These are phyloP conservation scores for Teunomyces aglyptinius DNA, from an alignment of 805 yeast genomes.

Conservation along the genomic window DNA sequence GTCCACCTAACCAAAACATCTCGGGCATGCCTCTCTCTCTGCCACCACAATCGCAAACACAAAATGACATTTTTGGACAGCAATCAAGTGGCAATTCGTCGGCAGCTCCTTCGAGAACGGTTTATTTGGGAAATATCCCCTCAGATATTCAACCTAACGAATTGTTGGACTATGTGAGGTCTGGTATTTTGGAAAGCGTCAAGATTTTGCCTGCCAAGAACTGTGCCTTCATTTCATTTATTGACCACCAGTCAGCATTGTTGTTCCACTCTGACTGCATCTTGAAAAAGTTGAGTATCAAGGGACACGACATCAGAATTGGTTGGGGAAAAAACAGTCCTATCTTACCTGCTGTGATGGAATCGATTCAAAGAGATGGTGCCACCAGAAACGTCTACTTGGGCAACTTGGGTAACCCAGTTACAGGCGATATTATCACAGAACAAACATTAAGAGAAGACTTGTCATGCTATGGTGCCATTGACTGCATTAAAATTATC, in stretches of 20 bases:
- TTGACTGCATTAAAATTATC: conserved; percentile 80
- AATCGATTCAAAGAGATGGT: conserved; percentile 76
- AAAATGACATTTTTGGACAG: conserved; percentile 7
- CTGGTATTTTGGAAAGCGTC: conserved; percentile 83
- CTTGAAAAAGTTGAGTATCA: conserved; percentile 74
- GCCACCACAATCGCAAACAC: conserved; percentile 8
- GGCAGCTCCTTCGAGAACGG: conserved; percentile 75
- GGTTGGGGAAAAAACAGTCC: conserved; percentile 92
- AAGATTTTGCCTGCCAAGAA: conserved; percentile 76
- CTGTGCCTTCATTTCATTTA: conserved; percentile 88
- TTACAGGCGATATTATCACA: conserved; percentile 44
- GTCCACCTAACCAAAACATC: neutral
- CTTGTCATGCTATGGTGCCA: conserved; percentile 70
- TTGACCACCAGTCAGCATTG: conserved; percentile 84
- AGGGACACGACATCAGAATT: conserved; percentile 76
- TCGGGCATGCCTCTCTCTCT: conserved; percentile 5
- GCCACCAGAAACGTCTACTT: conserved; percentile 94
- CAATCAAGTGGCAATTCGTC: conserved; percentile 9
- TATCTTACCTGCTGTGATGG: conserved; percentile 69
- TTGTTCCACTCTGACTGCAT: conserved; percentile 93
- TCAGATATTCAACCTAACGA: conserved; percentile 76
- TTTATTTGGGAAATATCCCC: conserved; percentile 87
- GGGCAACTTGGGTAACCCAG: conserved; percentile 69
- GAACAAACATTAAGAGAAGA: conserved; percentile 68
- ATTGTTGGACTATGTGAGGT: conserved; percentile 82